phyloP scores from a whole-genome alignment of 225 moss, liverwort and hornwort genomes.

The Straminergon stramineum region DNA sequence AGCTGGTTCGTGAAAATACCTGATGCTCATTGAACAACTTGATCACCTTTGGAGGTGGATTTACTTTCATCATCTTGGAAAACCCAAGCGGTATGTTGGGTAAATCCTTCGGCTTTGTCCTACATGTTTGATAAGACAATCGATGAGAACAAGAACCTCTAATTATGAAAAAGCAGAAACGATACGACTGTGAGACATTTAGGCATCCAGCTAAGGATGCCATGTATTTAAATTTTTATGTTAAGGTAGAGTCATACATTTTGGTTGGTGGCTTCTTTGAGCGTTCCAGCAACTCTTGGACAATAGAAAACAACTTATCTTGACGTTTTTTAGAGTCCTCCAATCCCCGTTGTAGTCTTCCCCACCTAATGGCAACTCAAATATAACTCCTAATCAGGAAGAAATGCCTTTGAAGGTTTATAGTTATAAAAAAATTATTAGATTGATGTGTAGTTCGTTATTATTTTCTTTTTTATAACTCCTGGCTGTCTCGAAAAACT shows the following conservation, averaged over 20 bases:
- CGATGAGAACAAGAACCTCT: background rate
- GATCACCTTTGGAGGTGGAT: slow-evolving; percentile 72
- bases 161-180: background rate
- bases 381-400: background rate
- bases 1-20: slow-evolving; percentile 7
- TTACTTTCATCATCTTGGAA: slow-evolving; percentile 87
- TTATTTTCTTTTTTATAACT: background rate
- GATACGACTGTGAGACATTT: background rate
- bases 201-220: background rate
- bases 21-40: slow-evolving; percentile 84
- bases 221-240: background rate
- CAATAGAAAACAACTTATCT: slow-evolving; percentile 14
- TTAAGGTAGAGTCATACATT: slow-evolving; percentile 10
- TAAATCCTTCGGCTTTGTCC: slow-evolving; percentile 54
- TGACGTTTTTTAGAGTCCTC: slow-evolving; percentile 6
- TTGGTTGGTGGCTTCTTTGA: slow-evolving; percentile 18
- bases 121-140: background rate
- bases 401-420: background rate
- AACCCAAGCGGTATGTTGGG: slow-evolving; percentile 61
- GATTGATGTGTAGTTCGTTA: background rate
- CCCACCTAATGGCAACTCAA: slow-evolving; percentile 10
- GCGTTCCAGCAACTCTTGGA: slow-evolving; percentile 19
- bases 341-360: slow-evolving; percentile 6
- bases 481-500: background rate
- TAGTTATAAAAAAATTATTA: background rate